Conservation (phyloP, 352 stramenopile genomes). For the Phytophthora capsici region DNA sequence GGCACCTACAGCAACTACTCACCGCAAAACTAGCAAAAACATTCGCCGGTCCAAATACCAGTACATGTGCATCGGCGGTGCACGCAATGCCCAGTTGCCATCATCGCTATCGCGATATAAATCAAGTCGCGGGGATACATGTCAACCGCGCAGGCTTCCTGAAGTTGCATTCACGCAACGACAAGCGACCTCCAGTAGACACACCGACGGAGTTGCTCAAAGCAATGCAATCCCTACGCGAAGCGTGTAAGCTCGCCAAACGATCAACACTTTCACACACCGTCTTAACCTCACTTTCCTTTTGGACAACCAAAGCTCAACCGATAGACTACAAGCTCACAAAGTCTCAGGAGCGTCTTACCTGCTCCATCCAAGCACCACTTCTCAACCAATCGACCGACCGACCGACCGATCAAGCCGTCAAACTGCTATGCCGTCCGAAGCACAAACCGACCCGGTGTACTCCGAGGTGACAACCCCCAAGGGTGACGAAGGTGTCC, state of each 20-base stretch:
- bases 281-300: slow-evolving; percentile 9
- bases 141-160: slow-evolving; percentile 3
- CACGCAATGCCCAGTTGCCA: neutral
- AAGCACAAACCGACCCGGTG: slow-evolving; percentile 14
- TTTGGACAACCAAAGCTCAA: slow-evolving; percentile 10
- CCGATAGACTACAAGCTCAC: neutral
- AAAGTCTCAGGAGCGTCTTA: neutral
- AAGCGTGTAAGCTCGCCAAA: neutral
- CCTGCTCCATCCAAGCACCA: neutral
- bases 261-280: neutral
- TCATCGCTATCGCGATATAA: neutral
- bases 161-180: slow-evolving; percentile 3
- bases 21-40: slow-evolving; percentile 1
- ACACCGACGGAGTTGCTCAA: neutral
- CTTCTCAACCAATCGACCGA: neutral
- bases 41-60: neutral
- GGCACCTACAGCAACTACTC: neutral
- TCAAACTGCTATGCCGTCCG: slow-evolving; percentile 4
- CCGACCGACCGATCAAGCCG: neutral
- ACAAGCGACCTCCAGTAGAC: neutral
- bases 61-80: neutral
- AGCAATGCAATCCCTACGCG: neutral
- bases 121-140: slow-evolving; percentile 7
- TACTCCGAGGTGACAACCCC: slow-evolving; percentile 16
- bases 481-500: slow-evolving; percentile 9